Conservation (phyloP, 2,329 filamentous ascomycete species). For the Diaporthe sp. region DNA sequence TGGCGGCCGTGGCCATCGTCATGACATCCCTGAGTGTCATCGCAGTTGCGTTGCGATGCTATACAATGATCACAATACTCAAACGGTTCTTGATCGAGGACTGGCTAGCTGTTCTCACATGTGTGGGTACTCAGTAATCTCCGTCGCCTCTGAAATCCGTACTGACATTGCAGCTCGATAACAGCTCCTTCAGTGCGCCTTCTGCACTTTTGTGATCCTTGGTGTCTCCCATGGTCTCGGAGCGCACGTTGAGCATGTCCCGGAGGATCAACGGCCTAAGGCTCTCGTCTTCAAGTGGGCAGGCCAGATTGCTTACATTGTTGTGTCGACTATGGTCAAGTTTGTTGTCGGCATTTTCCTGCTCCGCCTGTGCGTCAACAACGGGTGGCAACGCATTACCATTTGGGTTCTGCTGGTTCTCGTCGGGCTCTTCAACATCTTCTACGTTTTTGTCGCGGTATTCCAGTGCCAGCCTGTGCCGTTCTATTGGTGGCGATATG, state of each 20-base stretch:
- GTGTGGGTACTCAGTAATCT: conserved; percentile 13
- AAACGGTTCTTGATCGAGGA: conserved; percentile 35
- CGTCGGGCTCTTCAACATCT: conserved; percentile 46
- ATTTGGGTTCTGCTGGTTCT: conserved; percentile 46
- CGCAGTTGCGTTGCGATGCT: conserved; percentile 31
- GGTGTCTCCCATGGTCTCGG: conserved; percentile 33
- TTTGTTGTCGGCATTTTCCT: conserved; percentile 52
- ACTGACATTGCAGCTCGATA: background rate
- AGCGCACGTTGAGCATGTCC: conserved; percentile 30
- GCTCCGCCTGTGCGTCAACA: conserved; percentile 48
- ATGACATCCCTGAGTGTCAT: conserved; percentile 31
- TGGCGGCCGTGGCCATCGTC: conserved; percentile 31
- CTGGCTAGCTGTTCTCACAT: conserved; percentile 34
- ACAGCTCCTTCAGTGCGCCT: conserved; percentile 30
- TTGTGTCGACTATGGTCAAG: conserved; percentile 51
- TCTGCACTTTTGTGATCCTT: conserved; percentile 29
- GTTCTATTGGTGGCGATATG: conserved; percentile 52
- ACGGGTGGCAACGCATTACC: conserved; percentile 45
- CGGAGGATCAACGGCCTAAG: conserved; percentile 27
- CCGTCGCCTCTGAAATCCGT: background rate
- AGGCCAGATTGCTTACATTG: conserved; percentile 50
- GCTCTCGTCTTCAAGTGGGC: conserved; percentile 44
- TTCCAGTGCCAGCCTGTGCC: conserved; percentile 50
- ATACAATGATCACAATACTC: conserved; percentile 33
- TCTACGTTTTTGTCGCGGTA: conserved; percentile 50